A percentile compares a stretch with the other conserved stretches of the same genome.
Conservation (phyloP, 768 basidiomycete genomes). For the Exidia glandulosa region DNA sequence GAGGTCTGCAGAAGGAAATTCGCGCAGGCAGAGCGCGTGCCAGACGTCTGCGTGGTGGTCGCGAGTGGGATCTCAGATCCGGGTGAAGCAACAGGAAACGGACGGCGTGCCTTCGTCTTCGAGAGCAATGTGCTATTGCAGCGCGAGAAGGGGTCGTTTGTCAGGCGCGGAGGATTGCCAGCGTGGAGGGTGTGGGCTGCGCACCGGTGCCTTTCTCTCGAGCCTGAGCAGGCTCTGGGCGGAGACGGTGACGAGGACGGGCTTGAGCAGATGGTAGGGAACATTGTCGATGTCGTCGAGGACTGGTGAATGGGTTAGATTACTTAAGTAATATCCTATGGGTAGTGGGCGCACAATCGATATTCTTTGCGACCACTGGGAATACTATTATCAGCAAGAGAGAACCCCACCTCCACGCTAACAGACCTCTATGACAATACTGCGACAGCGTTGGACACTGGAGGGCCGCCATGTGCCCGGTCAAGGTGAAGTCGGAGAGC, state of each 20-base stretch:
- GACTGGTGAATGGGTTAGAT: constrained; percentile 36
- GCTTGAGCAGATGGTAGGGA: constrained; percentile 54
- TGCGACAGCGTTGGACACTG: constrained; percentile 44
- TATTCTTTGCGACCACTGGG: constrained; percentile 1
- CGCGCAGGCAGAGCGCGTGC: constrained; percentile 42
- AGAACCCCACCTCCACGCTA: background rate
- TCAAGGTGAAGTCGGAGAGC: too few relatives aligned
- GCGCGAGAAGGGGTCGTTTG: background rate
- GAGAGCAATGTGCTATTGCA: constrained; percentile 7
- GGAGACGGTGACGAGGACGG: constrained; percentile 63
- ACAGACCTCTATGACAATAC: constrained; percentile 39
- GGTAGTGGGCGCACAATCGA: constrained; percentile 4
- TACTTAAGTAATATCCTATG: constrained; percentile 2
- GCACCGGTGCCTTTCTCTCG: constrained; percentile 61
- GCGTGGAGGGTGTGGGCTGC: constrained; percentile 13
- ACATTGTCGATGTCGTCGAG: constrained; percentile 32
- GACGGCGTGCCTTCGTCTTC: constrained; percentile 10
- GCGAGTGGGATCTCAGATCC: constrained; percentile 22
- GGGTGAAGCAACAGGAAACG: background rate
- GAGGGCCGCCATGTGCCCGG: background rate
- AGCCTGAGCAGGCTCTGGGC: constrained; percentile 58
- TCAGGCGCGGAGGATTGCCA: background rate
- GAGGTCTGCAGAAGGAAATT: constrained; percentile 35
- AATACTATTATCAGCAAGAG: too few relatives aligned
- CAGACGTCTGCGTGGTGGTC: constrained; percentile 14